phyloP scores from a whole-genome alignment of 2,329 filamentous ascomycete species.

The Botrytis porri region DNA sequence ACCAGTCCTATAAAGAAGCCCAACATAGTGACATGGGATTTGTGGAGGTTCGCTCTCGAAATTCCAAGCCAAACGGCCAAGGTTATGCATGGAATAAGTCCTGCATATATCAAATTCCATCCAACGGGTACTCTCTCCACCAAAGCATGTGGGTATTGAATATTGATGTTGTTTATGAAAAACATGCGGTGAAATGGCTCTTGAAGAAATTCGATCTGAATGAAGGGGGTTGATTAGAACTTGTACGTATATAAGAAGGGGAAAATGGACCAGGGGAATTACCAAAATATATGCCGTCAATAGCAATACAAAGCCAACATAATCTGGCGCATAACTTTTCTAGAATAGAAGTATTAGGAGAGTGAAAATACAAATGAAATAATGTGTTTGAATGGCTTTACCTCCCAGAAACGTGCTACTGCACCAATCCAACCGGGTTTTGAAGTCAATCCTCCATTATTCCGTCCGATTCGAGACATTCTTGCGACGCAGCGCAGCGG shows the following conservation, averaged over 20 bases:
- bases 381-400: slow-evolving; percentile 18
- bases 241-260: neutral
- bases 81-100: slow-evolving; percentile 64
- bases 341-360: slow-evolving; percentile 39
- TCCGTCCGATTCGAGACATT: slow-evolving; percentile 18
- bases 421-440: slow-evolving; percentile 35
- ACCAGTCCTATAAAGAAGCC: slow-evolving; percentile 75
- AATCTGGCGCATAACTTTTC: slow-evolving; percentile 86
- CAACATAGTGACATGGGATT: slow-evolving; percentile 81
- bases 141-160: slow-evolving; percentile 83
- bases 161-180: slow-evolving; percentile 76
- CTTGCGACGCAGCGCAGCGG: slow-evolving; percentile 18
- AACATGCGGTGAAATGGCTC: slow-evolving; percentile 96
- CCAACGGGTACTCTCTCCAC: slow-evolving; percentile 78
- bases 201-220: slow-evolving; percentile 63
- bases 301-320: slow-evolving; percentile 73
- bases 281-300: slow-evolving; percentile 64
- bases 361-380: neutral
- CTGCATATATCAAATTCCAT: slow-evolving; percentile 63
- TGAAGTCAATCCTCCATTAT: slow-evolving; percentile 27
- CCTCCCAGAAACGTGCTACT: slow-evolving; percentile 39
- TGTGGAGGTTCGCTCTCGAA: slow-evolving; percentile 64
- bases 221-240: neutral
- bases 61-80: slow-evolving; percentile 64
- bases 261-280: slow-evolving; percentile 28